Base-by-base conservation (phyloP, 169 alveolate species). In the Neospora caninum region DNA sequence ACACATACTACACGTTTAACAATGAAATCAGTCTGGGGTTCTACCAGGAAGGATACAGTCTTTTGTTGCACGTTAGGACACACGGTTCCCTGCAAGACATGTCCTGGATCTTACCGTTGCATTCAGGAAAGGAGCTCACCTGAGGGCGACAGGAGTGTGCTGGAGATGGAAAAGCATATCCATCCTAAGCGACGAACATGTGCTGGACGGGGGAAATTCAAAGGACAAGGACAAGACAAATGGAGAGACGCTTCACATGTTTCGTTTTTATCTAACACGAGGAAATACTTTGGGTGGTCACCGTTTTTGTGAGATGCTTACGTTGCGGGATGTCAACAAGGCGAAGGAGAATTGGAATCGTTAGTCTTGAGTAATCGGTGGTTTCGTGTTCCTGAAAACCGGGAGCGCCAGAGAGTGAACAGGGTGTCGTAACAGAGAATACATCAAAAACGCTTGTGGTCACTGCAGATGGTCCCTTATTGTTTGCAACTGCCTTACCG, bases 261-360 rank as follows among this genome's bases (percentile, higher is more conserved):
- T 64, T 27, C 73, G 25, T 27, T n/a, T n/a, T n/a, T n/a, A 64
- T 16, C 73, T 1, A 9, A 64, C 73, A 64, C 25, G 31, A 7
- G 58, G 73, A 64, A 64, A 64, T 10, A 64, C 16, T 29, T 16
- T 64, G 20, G 34, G 25, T 22, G 25, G 20, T 64, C 4, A 9
- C 20, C 0, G 73, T 13, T 16, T 16, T n/a, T n/a, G n/a, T 64
- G 73, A 64, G 31, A 16, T 9, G 64, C 89, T 82, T 82, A 82
- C 89, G 67, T 27, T 41, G 89, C 13, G 89, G 89, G 6, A 82
- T 82, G 89, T 82, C 89, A 29, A 82, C 69, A 29, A 82, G 89
- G 64, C 89, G 89, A 64, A 82, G 64, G 25, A 82, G 38, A 29
- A 82, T 10, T 18, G 89, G 89, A 18, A 82, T 41, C 29, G 89